Base-by-base conservation (phyloP, 352 stramenopile genomes). In the Globisporangium orthogonon region DNA sequence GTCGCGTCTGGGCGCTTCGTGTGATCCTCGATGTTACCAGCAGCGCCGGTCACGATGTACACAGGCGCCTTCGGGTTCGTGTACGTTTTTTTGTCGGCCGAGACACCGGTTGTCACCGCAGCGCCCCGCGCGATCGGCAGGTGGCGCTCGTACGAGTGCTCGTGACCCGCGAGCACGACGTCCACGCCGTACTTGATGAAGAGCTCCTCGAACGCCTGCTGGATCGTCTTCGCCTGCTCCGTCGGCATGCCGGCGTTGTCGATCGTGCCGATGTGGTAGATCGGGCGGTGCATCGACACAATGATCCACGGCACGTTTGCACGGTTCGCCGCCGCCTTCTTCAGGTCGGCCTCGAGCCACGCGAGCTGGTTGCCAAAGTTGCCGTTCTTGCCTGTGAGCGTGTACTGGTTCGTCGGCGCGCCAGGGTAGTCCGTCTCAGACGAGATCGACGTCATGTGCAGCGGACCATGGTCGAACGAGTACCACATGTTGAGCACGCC, bases 101-200 rank as follows among this genome's bases (percentile, higher is more conserved):
- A 86, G 49, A 88, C 74, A 10, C 75, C 80, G 17, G 71, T 57
- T 10, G 70, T 58, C 1, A 89, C 61, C 3, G 71, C 56, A n/a
- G 71, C 62, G 56, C 61, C 70, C 13, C 78, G 66, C 1, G 62
- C 65, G 44, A 91, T 73, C 1, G 85, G 86, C 2, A 86, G 63
- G 4, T 89, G 70, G 3, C 87, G 74, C 60, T 96, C 81, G 61
- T 94, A 97, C 44, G 74, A 82, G 65, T 97, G 89, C 30, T 91
- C 63, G 62, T 97, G 89, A 7, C 89, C 89, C 2, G 78, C 67
- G 28, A 97, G 54, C 28, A 95, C 88, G 3, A 96, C 61, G 48
- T 96, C 86, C 10, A 97, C 87, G 29, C 78, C 70, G 78, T 91
- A 93, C 64, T 90, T 87, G 52, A 93, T 64, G 29, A 97, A 78